A percentile compares a stretch with the other conserved stretches of the same genome.
Evolutionary conservation across 768 basidiomycete genomes (phyloP).

Genomic region (Lactifluus hygrophoroides): DNA sequence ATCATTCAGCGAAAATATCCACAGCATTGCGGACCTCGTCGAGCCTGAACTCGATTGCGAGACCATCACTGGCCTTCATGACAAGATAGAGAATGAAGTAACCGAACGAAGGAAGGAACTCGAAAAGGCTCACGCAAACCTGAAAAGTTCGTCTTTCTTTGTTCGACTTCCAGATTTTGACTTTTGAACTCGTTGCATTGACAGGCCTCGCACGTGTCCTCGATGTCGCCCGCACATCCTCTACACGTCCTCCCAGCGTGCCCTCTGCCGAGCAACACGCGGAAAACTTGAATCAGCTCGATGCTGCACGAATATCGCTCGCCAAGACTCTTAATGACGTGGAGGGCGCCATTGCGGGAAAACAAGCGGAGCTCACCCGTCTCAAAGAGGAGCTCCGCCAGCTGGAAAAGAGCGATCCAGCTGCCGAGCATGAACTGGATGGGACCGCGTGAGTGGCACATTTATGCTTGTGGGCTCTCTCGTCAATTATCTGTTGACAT

Average conservation of each 20-base stretch:
- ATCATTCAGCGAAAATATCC: slow-evolving; percentile 49
- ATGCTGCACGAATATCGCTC: slow-evolving; percentile 51
- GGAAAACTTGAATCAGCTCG: slow-evolving; percentile 54
- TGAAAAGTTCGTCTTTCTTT: slow-evolving; percentile 42
- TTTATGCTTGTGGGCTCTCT: not conserved
- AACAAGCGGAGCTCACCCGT: slow-evolving; percentile 60
- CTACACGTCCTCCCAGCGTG: slow-evolving; percentile 60
- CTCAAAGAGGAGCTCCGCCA: slow-evolving; percentile 55
- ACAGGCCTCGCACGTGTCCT: slow-evolving; percentile 55
- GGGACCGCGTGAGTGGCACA: slow-evolving; percentile 47
- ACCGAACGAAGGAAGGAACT: slow-evolving; percentile 53
- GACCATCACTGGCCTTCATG: slow-evolving; percentile 65
- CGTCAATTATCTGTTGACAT: not conserved
- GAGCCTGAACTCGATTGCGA: slow-evolving; percentile 74
- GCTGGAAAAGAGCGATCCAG: slow-evolving; percentile 64
- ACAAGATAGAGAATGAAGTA: slow-evolving; percentile 53
- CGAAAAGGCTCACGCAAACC: slow-evolving; percentile 54
- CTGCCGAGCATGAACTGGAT: slow-evolving; percentile 64
- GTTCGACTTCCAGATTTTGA: not conserved
- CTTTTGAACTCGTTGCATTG: not conserved
- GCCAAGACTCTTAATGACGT: slow-evolving; percentile 69
- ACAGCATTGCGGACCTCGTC: slow-evolving; percentile 63
- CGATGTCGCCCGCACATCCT: slow-evolving; percentile 63
- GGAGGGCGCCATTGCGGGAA: slow-evolving; percentile 54
- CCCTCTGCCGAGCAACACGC: slow-evolving; percentile 58